These are phyloP conservation scores for Toxicodendron radicans DNA, from an alignment of 345 rosid species.

Conservation along the genomic window DNA sequence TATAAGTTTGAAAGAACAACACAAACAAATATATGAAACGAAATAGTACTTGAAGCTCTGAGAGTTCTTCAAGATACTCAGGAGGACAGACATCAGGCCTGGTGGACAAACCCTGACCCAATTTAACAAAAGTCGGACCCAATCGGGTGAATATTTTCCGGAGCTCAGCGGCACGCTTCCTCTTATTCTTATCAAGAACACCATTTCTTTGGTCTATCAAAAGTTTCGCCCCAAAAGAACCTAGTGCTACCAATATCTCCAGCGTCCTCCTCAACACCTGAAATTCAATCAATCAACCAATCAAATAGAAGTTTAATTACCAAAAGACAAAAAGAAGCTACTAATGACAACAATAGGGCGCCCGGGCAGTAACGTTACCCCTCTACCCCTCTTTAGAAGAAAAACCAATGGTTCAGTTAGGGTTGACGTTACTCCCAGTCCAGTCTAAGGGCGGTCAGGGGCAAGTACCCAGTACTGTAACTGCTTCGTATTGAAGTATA, in stretches of 20 bases:
- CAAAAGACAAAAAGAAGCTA: too few species aligned
- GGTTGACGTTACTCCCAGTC: too few species aligned
- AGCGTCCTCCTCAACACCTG: constrained; percentile 74
- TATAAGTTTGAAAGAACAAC: not conserved
- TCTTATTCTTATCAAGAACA: constrained; percentile 61
- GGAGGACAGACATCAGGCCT: constrained; percentile 96
- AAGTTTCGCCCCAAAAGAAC: constrained; percentile 67
- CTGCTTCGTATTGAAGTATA: too few species aligned
- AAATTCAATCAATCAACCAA: not conserved
- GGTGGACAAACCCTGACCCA: constrained; percentile 96
- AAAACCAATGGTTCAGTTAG: too few species aligned
- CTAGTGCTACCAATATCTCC: constrained; percentile 63
- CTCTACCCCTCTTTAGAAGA: too few species aligned
- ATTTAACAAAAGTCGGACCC: constrained; percentile 95
- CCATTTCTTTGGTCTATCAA: constrained; percentile 72
- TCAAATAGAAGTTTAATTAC: not conserved
- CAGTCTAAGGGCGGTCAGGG: too few species aligned
- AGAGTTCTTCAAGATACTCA: constrained; percentile 86
- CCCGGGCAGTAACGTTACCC: too few species aligned
- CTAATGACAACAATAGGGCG: too few species aligned
- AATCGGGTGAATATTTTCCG: constrained; percentile 70
- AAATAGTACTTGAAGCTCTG: constrained; percentile 75
- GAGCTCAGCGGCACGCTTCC: constrained; percentile 65
- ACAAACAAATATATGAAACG: not conserved
- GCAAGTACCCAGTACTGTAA: too few species aligned